phyloP scores from a whole-genome alignment of 257 asterid genomes.

The Pogostemon cablin region DNA sequence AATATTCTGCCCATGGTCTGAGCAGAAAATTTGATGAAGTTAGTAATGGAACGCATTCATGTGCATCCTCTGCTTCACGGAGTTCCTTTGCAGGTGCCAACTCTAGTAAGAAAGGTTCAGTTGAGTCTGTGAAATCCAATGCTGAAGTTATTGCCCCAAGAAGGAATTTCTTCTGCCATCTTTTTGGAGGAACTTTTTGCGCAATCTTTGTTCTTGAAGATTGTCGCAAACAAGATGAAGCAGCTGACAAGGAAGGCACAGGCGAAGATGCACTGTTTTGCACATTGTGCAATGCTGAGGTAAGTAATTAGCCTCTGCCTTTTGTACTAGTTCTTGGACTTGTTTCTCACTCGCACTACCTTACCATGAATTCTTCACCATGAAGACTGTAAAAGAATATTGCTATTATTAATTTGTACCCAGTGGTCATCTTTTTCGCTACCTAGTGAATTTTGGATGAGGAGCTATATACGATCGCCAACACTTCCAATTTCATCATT shows the following conservation, averaged over 20 bases:
- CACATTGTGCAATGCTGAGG: constrained; percentile 97
- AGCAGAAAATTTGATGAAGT: constrained; percentile 67
- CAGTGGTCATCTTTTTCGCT: background rate
- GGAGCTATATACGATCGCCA: background rate
- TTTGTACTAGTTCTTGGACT: constrained; percentile 4
- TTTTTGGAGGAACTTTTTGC: constrained; percentile 67
- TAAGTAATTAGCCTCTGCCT: constrained; percentile 36
- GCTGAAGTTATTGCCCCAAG: constrained; percentile 49
- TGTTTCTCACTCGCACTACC: background rate
- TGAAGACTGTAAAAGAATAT: background rate
- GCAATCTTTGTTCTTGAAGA: constrained; percentile 81
- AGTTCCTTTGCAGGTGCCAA: constrained; percentile 71
- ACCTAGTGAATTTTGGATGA: background rate
- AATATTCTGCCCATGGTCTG: constrained; percentile 47
- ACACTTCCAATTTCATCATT: background rate
- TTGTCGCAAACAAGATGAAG: constrained; percentile 70
- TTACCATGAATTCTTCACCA: background rate
- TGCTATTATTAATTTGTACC: constrained; percentile 11
- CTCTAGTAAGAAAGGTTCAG: constrained; percentile 67
- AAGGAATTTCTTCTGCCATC: constrained; percentile 51
- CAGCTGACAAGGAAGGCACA: constrained; percentile 63
- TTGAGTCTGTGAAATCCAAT: constrained; percentile 61
- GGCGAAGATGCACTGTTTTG: constrained; percentile 96
- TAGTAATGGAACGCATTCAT: constrained; percentile 67
- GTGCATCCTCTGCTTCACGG: constrained; percentile 71